Evolutionary conservation across 306 rosid species (phyloP).

Genomic region (Rubus parviflorus): DNA sequence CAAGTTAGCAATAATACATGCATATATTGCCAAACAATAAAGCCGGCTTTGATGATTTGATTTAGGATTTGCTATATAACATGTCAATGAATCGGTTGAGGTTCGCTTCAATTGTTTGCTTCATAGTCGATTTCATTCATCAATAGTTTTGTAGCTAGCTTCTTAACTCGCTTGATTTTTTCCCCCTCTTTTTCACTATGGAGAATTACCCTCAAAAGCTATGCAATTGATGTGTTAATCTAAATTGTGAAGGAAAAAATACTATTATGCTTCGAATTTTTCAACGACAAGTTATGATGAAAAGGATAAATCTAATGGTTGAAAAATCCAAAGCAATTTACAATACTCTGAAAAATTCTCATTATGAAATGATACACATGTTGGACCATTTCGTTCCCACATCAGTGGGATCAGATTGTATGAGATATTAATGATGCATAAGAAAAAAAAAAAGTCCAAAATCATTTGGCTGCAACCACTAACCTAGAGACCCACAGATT

Average conservation of each 20-base stretch:
- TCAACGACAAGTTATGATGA: background rate
- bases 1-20: background rate
- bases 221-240: no score
- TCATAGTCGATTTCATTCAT: background rate
- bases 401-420: constrained; percentile 18
- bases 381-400: constrained; percentile 1
- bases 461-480: constrained; percentile 15
- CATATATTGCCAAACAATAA: constrained; percentile 2
- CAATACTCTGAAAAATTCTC: background rate
- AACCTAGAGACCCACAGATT: background rate
- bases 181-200: no score
- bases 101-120: background rate
- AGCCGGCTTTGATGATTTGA: no score
- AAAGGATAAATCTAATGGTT: no score
- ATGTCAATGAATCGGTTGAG: background rate
- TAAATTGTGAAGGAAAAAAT: no score
- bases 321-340: no score
- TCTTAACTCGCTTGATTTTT: no score
- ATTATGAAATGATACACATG: background rate
- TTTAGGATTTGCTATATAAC: background rate
- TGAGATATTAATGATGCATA: constrained; percentile 7
- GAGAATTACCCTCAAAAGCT: no score
- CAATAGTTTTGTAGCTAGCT: background rate
- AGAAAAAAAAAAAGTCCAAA: background rate
- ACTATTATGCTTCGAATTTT: no score